Conservation (phyloP, 805 yeast genomes). For the Pichia membranifaciens region DNA sequence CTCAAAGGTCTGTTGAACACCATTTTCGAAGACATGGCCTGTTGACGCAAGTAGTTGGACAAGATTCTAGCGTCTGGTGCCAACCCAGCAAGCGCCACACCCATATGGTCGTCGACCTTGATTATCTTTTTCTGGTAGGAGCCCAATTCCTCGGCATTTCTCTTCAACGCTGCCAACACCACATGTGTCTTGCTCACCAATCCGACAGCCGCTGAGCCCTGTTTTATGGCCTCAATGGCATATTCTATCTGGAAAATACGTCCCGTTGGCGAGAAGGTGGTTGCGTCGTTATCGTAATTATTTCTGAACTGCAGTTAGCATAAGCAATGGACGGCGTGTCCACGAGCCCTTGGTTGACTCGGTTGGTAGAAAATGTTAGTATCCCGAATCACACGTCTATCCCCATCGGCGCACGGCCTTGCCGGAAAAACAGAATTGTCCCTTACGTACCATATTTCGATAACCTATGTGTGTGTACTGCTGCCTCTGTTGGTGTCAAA, state of each 20-base stretch:
- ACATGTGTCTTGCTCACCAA: conserved; percentile 80
- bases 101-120: conserved; percentile 88
- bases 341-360: too few species aligned
- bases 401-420: too few species aligned
- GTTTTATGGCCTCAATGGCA: conserved; percentile 93
- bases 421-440: too few species aligned
- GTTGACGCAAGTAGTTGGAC: conserved; percentile 82
- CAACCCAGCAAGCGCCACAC: conserved; percentile 92
- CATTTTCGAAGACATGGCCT: conserved; percentile 82
- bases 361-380: conserved; percentile 1
- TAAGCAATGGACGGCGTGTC: background rate
- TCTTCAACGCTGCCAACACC: conserved; percentile 87
- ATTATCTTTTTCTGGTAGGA: conserved; percentile 93
- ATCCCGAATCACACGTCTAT: too few species aligned
- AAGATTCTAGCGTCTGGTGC: conserved; percentile 98
- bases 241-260: conserved; percentile 86
- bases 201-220: conserved; percentile 97
- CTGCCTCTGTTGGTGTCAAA: too few species aligned
- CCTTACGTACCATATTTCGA: too few species aligned
- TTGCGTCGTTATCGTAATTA: conserved; percentile 97
- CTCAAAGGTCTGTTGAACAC: conserved; percentile 82
- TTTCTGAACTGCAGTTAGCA: conserved; percentile 67
- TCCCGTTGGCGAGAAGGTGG: conserved; percentile 94
- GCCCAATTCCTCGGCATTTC: conserved; percentile 96
- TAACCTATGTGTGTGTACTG: too few species aligned